Conservation (phyloP, 1,284 basidiomycete genomes). For the Rhodotorula sp. region DNA sequence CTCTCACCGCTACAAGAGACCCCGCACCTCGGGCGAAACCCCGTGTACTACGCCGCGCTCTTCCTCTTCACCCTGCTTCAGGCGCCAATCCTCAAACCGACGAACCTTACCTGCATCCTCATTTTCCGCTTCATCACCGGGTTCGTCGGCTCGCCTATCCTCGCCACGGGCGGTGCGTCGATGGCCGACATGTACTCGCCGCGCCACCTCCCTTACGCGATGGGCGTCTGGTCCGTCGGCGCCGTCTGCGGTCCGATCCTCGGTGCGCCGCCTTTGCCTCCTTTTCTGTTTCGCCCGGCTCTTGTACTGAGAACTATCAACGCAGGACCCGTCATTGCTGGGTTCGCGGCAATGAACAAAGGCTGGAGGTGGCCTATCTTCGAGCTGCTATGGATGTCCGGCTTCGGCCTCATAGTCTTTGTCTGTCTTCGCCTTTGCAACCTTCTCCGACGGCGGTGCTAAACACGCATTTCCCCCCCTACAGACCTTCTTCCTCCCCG, state of each 20-base stretch:
- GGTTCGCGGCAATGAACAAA: slow-evolving; percentile 44
- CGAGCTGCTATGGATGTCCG: slow-evolving; percentile 46
- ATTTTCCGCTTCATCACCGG: slow-evolving; percentile 45
- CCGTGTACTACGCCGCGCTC: slow-evolving; percentile 41
- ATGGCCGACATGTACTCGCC: slow-evolving; percentile 46
- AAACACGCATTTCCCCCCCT: not conserved
- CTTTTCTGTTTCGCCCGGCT: not conserved
- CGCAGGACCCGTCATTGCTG: slow-evolving; percentile 27
- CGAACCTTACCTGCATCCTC: slow-evolving; percentile 40
- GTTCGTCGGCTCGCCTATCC: slow-evolving; percentile 47
- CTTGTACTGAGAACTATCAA: not conserved
- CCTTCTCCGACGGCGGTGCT: slow-evolving; percentile 36
- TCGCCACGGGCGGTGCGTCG: slow-evolving; percentile 49
- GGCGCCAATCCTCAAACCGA: slow-evolving; percentile 38
- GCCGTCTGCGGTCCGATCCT: slow-evolving; percentile 31
- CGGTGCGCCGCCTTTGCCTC: not conserved
- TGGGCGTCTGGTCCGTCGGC: slow-evolving; percentile 26
- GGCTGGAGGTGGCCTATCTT: slow-evolving; percentile 51
- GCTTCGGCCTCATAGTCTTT: slow-evolving; percentile 40
- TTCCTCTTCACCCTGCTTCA: slow-evolving; percentile 38
- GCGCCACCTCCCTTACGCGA: slow-evolving; percentile 13
- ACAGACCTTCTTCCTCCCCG: slow-evolving; percentile 48
- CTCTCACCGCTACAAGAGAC: slow-evolving; percentile 48
- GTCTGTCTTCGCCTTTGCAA: slow-evolving; percentile 36
- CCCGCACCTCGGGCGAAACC: slow-evolving; percentile 47